Conservation (phyloP, 257 asterid species). For the Fraxinus pennsylvanica region DNA sequence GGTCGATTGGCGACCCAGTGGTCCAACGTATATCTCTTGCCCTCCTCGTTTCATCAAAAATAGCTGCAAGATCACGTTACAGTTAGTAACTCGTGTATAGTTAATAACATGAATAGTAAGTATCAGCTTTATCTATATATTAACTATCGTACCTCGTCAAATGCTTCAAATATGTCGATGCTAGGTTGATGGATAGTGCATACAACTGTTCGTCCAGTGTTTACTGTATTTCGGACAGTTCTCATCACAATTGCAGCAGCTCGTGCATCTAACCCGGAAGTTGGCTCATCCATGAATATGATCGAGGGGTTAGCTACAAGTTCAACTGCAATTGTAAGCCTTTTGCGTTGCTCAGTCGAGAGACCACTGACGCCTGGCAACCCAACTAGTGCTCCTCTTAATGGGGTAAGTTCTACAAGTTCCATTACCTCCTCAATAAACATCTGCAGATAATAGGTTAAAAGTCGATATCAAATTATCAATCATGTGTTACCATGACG, state of each 20-base stretch:
- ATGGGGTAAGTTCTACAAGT: slow-evolving; percentile 53
- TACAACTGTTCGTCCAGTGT: slow-evolving; percentile 64
- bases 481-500: neutral
- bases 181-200: slow-evolving; percentile 75
- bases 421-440: slow-evolving; percentile 63
- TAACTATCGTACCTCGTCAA: slow-evolving; percentile 45
- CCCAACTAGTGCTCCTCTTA: slow-evolving; percentile 51
- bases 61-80: slow-evolving; percentile 37
- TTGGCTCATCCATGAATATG: slow-evolving; percentile 67
- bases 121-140: neutral
- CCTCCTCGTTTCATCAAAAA: slow-evolving; percentile 67
- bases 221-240: slow-evolving; percentile 56
- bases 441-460: slow-evolving; percentile 34
- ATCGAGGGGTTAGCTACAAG: slow-evolving; percentile 64
- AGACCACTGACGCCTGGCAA: slow-evolving; percentile 56
- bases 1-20: slow-evolving; percentile 49
- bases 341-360: slow-evolving; percentile 62
- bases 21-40: slow-evolving; percentile 52
- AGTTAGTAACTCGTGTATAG: slow-evolving; percentile 5
- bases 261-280: slow-evolving; percentile 62
- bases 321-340: slow-evolving; percentile 69
- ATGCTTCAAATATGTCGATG: slow-evolving; percentile 67
- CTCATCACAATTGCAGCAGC: slow-evolving; percentile 73
- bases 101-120: neutral
- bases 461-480: neutral